Base-by-base conservation (phyloP, 805 yeast genomes). In the Kodamaea laetipori region DNA sequence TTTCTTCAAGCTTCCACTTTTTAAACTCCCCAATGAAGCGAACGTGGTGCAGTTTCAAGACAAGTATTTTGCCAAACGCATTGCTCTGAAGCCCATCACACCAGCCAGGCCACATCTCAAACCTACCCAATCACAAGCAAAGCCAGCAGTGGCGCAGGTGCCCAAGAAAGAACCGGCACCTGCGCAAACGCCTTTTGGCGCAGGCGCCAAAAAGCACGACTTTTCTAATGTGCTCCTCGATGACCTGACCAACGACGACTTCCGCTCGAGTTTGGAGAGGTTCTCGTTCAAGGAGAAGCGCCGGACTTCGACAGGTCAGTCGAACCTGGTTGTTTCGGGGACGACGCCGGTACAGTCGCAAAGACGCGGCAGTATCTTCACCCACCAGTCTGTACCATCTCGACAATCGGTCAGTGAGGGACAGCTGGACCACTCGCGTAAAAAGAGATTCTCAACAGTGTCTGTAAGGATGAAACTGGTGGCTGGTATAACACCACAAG, bases 1-100 rank as follows among this genome's bases (percentile, higher is more conserved):
- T 41, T 61, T 57, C 53, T 47, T 66, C 13, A 55, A 54, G 13
- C 53, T 78, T 27, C 84, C 84, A 2, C 55, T 77, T 17, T 77
- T 68, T 53, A 50, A 52, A 17, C 57, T 78, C 19, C 81, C 82
- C 1, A 59, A 64, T 2, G 70, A 65, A 12, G 60, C 55, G 12
- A 66, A 61, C 39, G 55, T 63, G 8, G 45, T 52, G 13, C 49
- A 51, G 37, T 51, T 59, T 45, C 60, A 55, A 30, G 35, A 37
- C 11, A 37, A 46, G 10, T 51, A 47, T 27, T 32, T 57, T 37
- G 45, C 49, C 33, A 40, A 39, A 26, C 26, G 33, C 9, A n/a
- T 17, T 4, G 17, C 12, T 6, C 24, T 21, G 24, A 41, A 18
- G 25, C 32, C 12, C 8, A 11, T 6, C 24, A 8, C 24, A 8